These are phyloP conservation scores for Coriaria nepalensis DNA, from an alignment of 306 rosid genomes.

Conservation along the genomic window DNA sequence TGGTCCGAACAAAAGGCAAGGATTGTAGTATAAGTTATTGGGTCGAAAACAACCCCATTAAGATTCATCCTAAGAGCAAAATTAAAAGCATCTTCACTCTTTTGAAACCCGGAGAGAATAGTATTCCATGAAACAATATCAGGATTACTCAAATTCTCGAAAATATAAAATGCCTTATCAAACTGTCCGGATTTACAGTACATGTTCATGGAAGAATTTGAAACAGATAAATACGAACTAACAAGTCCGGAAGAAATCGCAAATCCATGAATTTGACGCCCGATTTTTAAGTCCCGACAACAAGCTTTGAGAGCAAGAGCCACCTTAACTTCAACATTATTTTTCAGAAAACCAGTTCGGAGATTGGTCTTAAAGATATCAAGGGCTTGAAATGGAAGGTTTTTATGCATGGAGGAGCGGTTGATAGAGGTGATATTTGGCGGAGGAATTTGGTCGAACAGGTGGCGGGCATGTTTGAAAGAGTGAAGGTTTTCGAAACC, in stretches of 20 bases:
- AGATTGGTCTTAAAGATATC: slow-evolving; percentile 28
- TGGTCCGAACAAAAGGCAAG: slow-evolving; percentile 46
- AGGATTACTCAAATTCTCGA: slow-evolving; percentile 35
- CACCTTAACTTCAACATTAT: slow-evolving; percentile 34
- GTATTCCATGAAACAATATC: slow-evolving; percentile 85
- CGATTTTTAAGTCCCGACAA: slow-evolving; percentile 32
- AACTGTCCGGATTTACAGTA: slow-evolving; percentile 47
- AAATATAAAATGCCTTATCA: slow-evolving; percentile 31
- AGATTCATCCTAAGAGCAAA: slow-evolving; percentile 47
- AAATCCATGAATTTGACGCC: slow-evolving; percentile 50
- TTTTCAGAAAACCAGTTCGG: slow-evolving; percentile 15
- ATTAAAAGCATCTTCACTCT: slow-evolving; percentile 40
- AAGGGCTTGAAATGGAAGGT: slow-evolving; percentile 39
- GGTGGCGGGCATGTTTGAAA: slow-evolving; percentile 29
- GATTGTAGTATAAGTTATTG: slow-evolving; percentile 46
- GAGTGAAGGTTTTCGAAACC: slow-evolving; percentile 11
- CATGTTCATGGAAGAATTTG: slow-evolving; percentile 76
- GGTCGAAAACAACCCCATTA: slow-evolving; percentile 46
- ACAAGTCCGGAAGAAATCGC: slow-evolving; percentile 36
- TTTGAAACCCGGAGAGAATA: slow-evolving; percentile 55
- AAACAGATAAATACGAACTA: slow-evolving; percentile 24
- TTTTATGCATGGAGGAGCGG: slow-evolving; percentile 25
- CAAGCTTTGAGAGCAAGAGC: slow-evolving; percentile 71
- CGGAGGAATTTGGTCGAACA: slow-evolving; percentile 34
- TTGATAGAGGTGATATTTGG: slow-evolving; percentile 29